phyloP scores from a whole-genome alignment of 768 basidiomycete genomes.

The Podaxis sp. region DNA sequence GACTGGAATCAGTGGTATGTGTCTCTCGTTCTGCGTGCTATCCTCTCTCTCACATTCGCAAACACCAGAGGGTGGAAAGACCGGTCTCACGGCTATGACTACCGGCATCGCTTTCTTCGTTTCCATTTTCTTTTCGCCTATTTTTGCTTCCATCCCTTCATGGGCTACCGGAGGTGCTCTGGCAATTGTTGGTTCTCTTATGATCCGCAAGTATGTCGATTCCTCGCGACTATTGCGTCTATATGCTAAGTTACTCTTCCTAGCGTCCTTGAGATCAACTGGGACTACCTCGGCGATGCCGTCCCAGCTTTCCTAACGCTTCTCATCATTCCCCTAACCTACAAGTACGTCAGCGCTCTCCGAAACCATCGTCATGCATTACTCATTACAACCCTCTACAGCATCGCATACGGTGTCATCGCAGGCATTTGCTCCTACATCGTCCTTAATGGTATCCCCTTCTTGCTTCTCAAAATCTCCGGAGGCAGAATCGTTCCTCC shows the following conservation, averaged over 20 bases:
- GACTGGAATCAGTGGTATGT: constrained; percentile 68
- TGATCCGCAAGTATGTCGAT: constrained; percentile 72
- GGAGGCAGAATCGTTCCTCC: constrained; percentile 61
- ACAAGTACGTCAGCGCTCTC: constrained; percentile 44
- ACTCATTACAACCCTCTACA: constrained; percentile 20
- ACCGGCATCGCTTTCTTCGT: constrained; percentile 77
- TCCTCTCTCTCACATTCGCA: background rate
- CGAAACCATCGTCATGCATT: background rate
- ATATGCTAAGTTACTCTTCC: background rate
- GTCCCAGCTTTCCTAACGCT: constrained; percentile 83
- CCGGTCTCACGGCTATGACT: constrained; percentile 74
- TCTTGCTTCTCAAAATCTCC: constrained; percentile 47
- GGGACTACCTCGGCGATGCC: constrained; percentile 85
- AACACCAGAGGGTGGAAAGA: constrained; percentile 75
- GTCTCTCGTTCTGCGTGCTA: background rate
- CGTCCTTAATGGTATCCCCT: constrained; percentile 67
- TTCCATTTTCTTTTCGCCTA: constrained; percentile 83
- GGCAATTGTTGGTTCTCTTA: constrained; percentile 81
- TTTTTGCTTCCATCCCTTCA: constrained; percentile 81
- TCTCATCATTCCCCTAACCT: constrained; percentile 72
- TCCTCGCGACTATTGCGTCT: background rate
- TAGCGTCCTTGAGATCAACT: constrained; percentile 81
- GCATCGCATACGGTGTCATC: constrained; percentile 89
- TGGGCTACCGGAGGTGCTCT: constrained; percentile 89
- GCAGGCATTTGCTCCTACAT: constrained; percentile 70